These are phyloP conservation scores for Claviceps fusiformis DNA, from an alignment of 2,329 filamentous ascomycete genomes.

Conservation along the genomic window DNA sequence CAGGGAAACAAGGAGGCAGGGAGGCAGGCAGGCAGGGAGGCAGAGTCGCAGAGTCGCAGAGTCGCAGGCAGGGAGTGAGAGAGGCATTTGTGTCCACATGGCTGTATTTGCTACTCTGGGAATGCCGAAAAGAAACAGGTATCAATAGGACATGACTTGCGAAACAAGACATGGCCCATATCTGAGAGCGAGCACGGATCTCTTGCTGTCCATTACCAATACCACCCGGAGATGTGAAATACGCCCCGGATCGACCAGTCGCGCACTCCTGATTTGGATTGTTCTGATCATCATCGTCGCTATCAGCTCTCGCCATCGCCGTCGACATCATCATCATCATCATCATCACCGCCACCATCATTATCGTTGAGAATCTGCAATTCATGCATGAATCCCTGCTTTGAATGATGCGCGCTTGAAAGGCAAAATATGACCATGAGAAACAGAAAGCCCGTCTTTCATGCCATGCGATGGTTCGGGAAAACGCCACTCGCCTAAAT, in stretches of 20 bases:
- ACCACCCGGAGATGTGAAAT: not conserved
- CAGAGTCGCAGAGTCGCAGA: not conserved
- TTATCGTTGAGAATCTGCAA: not conserved
- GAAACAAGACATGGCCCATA: not conserved
- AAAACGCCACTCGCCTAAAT: not conserved
- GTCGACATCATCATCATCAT: not conserved
- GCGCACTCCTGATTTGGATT: too few relatives aligned
- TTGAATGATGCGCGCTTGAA: not conserved
- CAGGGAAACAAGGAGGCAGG: not conserved
- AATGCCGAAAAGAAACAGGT: not conserved
- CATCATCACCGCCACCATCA: not conserved
- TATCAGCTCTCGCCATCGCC: not conserved
- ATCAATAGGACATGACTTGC: not conserved
- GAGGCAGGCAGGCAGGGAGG: not conserved
- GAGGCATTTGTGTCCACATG: not conserved
- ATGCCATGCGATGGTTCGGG: not conserved
- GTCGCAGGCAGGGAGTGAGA: not conserved
- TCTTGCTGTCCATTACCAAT: not conserved
- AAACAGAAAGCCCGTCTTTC: not conserved
- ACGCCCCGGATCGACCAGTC: not conserved
- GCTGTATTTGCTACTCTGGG: too few relatives aligned
- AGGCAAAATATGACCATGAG: not conserved
- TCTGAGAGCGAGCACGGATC: not conserved
- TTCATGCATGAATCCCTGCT: not conserved
- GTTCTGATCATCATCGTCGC: not conserved